Evolutionary conservation across 371 early-diverging fungal genomes (phyloP).

Genomic region (Mucor piriformis): DNA sequence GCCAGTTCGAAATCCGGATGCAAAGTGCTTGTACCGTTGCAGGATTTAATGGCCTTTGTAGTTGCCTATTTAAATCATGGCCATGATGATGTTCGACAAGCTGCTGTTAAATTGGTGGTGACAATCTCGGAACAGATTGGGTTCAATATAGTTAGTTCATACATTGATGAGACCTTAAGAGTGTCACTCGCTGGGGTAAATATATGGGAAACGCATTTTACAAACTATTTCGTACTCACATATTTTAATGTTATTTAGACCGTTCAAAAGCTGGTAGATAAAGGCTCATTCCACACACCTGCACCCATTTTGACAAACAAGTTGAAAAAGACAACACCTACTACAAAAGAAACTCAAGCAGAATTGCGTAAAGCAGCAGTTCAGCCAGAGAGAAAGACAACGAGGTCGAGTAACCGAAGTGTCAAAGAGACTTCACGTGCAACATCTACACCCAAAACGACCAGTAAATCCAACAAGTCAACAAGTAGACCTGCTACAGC

Average conservation of each 20-base stretch:
- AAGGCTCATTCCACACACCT: constrained; percentile 12
- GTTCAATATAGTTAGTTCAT: constrained; percentile 34
- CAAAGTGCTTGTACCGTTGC: constrained; percentile 8
- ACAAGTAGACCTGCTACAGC: not conserved
- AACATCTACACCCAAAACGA: not conserved
- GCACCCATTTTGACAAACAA: constrained; percentile 2
- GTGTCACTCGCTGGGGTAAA: constrained; percentile 34
- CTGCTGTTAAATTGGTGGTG: constrained; percentile 62
- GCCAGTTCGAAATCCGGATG: not conserved
- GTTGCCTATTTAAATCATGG: constrained; percentile 65
- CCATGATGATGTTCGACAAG: constrained; percentile 70
- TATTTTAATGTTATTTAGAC: too few relatives aligned
- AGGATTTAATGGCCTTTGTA: constrained; percentile 62
- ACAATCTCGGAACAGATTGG: constrained; percentile 48
- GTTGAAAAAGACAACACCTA: not conserved
- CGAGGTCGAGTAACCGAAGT: constrained; percentile 5
- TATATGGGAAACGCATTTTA: not conserved
- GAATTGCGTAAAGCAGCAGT: constrained; percentile 22
- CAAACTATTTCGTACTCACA: too few relatives aligned
- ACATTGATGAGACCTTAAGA: constrained; percentile 32
- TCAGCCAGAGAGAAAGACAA: constrained; percentile 14
- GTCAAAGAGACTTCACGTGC: not conserved
- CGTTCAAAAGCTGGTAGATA: constrained; percentile 34
- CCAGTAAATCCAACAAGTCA: not conserved
- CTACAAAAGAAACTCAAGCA: constrained; percentile 14